Conservation (phyloP, 2,329 filamentous ascomycete species). For the Sphaerulina vaccinii region DNA sequence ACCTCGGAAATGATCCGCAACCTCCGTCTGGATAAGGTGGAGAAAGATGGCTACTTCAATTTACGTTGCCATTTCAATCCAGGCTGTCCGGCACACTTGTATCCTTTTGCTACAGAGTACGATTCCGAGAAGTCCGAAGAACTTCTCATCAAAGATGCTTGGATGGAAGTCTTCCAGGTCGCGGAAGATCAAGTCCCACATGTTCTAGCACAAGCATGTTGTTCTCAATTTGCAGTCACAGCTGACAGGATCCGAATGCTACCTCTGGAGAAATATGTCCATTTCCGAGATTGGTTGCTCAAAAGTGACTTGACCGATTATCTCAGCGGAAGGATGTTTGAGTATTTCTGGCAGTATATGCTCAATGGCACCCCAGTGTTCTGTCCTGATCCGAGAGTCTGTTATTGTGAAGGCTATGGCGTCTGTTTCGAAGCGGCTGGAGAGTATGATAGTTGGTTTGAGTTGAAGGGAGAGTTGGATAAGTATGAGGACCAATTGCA, state of each 20-base stretch:
- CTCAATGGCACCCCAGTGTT: constrained; percentile 54
- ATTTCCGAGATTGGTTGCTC: constrained; percentile 61
- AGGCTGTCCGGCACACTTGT: constrained; percentile 57
- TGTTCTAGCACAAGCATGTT: constrained; percentile 61
- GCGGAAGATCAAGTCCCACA: constrained; percentile 47
- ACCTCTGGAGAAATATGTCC: constrained; percentile 55
- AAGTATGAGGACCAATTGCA: constrained; percentile 43
- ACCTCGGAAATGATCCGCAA: constrained; percentile 46
- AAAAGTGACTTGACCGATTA: constrained; percentile 55
- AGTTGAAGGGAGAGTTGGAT: constrained; percentile 43
- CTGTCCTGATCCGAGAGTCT: constrained; percentile 55
- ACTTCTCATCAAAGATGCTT: constrained; percentile 44
- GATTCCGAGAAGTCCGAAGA: constrained; percentile 45
- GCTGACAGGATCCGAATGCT: constrained; percentile 55
- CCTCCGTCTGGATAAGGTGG: constrained; percentile 48
- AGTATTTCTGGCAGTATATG: constrained; percentile 64
- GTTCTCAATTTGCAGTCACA: constrained; percentile 63
- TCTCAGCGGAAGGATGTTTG: constrained; percentile 60
- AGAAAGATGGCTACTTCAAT: constrained; percentile 47
- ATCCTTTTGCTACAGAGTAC: constrained; percentile 43
- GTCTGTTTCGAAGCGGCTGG: constrained; percentile 57
- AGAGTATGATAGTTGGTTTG: constrained; percentile 51
- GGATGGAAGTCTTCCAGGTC: constrained; percentile 45
- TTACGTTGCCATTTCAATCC: constrained; percentile 56
- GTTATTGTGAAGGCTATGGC: constrained; percentile 64